Evolutionary conservation across 106 monocot genomes (phyloP).

Genomic region (Dendrobium nobile): DNA sequence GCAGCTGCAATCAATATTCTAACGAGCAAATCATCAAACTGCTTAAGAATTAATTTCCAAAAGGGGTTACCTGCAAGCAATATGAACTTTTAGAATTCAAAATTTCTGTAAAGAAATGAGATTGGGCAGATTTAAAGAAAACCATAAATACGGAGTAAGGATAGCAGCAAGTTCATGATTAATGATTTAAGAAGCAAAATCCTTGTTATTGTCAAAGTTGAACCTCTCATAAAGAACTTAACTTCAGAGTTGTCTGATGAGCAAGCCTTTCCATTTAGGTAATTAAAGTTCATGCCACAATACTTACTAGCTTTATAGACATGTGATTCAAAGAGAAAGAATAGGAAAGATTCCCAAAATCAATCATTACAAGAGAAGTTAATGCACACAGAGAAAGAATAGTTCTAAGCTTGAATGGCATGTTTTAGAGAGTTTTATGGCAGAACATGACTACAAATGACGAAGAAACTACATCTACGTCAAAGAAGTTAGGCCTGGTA

Average conservation of each 20-base stretch:
- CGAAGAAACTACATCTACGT: background rate
- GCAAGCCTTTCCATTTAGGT: background rate
- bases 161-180: background rate
- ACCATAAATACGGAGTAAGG: background rate
- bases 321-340: background rate
- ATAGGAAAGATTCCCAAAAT: background rate
- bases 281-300: background rate
- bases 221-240: background rate
- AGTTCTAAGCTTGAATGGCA: background rate
- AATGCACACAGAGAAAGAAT: background rate
- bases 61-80: conserved; percentile 74
- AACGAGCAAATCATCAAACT: conserved; percentile 99
- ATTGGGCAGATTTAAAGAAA: conserved; percentile 4
- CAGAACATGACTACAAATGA: background rate
- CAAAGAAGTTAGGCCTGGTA: no score
- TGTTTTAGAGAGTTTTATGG: background rate
- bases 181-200: background rate
- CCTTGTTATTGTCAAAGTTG: background rate
- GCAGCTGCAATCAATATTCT: conserved; percentile 98
- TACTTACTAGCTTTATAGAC: background rate
- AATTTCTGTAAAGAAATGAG: background rate
- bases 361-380: background rate
- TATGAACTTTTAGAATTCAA: conserved; percentile 8
- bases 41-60: conserved; percentile 93
- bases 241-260: background rate